Evolutionary conservation across 192 early-diverging fungal genomes (phyloP).

Genomic region (Umbelopsis sp.): DNA sequence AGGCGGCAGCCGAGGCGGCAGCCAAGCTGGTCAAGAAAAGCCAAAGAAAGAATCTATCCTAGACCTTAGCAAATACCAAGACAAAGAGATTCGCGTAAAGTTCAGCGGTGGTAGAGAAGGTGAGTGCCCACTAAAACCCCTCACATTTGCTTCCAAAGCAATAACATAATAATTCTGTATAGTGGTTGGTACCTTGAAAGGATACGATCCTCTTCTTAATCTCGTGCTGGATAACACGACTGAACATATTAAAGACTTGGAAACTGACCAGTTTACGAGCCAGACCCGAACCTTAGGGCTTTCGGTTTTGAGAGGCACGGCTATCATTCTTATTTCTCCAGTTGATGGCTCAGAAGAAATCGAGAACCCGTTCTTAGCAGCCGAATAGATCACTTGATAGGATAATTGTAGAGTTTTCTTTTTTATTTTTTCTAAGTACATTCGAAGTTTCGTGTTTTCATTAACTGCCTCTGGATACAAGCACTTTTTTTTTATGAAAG

Average conservation of each 20-base stretch:
- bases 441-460: not conserved
- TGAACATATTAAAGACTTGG: conserved; percentile 66
- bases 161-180: conserved; percentile 1
- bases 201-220: conserved; percentile 91
- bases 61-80: conserved; percentile 91
- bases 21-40: conserved; percentile 58
- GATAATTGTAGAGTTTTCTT: not conserved
- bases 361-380: conserved; percentile 77
- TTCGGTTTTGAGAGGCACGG: conserved; percentile 86
- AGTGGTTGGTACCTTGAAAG: conserved; percentile 92
- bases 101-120: conserved; percentile 94
- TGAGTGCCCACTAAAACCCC: conserved; percentile 33
- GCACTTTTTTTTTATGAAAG: no score
- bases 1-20: conserved; percentile 49
- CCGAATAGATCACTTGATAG: not conserved
- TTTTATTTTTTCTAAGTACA: not conserved
- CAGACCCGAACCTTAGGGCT: conserved; percentile 78
- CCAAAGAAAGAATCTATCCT: conserved; percentile 90
- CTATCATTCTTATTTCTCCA: conserved; percentile 89
- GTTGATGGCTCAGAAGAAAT: conserved; percentile 90
- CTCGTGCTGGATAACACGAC: conserved; percentile 92
- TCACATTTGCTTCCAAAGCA: not conserved
- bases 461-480: not conserved
- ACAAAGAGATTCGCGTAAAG: conserved; percentile 91
- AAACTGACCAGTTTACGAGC: conserved; percentile 39